Evolutionary conservation across 306 rosid genomes (phyloP).

Genomic region (Cicer yamashitae): DNA sequence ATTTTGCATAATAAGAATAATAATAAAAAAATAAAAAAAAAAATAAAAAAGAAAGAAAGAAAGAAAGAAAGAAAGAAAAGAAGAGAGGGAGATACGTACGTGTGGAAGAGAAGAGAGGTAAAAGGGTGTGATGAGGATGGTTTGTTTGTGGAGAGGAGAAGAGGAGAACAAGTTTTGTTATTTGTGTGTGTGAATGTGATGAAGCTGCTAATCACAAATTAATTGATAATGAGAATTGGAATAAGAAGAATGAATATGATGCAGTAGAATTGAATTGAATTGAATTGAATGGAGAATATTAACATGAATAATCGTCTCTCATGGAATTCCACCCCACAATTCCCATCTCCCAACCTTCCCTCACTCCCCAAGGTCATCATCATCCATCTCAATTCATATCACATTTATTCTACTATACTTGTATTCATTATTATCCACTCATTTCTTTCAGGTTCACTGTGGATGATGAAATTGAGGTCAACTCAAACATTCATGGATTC

Average conservation of each 20-base stretch:
- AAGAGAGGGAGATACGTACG: background rate
- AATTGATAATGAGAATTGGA: too few relatives aligned
- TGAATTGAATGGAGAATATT: background rate
- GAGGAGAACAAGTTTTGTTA: slow-evolving; percentile 47
- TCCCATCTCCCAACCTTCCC: slow-evolving; percentile 57
- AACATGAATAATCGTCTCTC: background rate
- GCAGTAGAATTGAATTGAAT: background rate
- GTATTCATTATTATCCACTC: too few relatives aligned
- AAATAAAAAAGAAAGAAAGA: background rate
- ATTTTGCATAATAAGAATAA: too few relatives aligned
- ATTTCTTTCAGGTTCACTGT: slow-evolving; percentile 65
- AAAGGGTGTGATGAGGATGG: slow-evolving; percentile 44
- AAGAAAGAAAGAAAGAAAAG: background rate
- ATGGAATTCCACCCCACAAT: slow-evolving; percentile 79
- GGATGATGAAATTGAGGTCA: slow-evolving; percentile 78
- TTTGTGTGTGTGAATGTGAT: background rate
- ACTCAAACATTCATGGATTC: slow-evolving; percentile 72
- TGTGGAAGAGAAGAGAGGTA: slow-evolving; percentile 12
- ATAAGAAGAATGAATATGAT: background rate
- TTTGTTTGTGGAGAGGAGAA: slow-evolving; percentile 81
- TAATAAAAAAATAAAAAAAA: too few relatives aligned
- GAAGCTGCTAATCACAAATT: background rate
- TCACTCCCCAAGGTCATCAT: slow-evolving; percentile 39
- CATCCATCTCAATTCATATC: background rate
- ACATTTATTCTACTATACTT: too few relatives aligned